Conservation (phyloP, 1,284 basidiomycete genomes). For the Boletus subluridellus region DNA sequence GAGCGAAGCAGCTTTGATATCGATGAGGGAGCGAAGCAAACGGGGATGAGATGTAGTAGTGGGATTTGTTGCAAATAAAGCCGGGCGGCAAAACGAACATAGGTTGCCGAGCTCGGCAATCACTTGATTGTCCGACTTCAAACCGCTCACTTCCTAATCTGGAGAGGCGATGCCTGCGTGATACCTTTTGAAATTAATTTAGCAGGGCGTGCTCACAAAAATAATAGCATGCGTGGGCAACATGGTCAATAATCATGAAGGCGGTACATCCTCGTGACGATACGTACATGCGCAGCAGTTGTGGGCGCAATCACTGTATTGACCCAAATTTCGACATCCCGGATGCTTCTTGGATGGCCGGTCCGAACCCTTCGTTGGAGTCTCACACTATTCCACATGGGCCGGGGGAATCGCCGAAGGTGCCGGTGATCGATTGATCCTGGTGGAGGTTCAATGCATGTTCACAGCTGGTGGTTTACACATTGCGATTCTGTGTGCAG, state of each 20-base stretch:
- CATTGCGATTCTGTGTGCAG: not conserved
- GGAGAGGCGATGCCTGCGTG: conserved; percentile 23
- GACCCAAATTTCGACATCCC: not conserved
- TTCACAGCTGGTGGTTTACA: not conserved
- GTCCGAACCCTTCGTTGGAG: not conserved
- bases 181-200: conserved; percentile 28
- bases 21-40: conserved; percentile 32
- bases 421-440: not conserved
- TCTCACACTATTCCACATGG: not conserved
- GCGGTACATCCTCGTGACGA: conserved; percentile 28
- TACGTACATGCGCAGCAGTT: conserved; percentile 20
- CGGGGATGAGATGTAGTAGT: conserved; percentile 34
- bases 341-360: conserved; percentile 4
- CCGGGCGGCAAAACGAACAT: conserved; percentile 38
- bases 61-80: conserved; percentile 42
- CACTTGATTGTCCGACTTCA: conserved; percentile 36
- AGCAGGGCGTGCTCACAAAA: conserved; percentile 20
- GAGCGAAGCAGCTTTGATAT: conserved; percentile 23
- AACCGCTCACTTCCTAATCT: conserved; percentile 34
- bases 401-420: not conserved
- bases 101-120: conserved; percentile 39
- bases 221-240: conserved; percentile 24
- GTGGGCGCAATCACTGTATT: conserved; percentile 23
- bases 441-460: not conserved
- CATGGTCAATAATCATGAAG: conserved; percentile 18